Base-by-base conservation (phyloP, 1,284 basidiomycete species). In the Quambalaria eucalypti region DNA sequence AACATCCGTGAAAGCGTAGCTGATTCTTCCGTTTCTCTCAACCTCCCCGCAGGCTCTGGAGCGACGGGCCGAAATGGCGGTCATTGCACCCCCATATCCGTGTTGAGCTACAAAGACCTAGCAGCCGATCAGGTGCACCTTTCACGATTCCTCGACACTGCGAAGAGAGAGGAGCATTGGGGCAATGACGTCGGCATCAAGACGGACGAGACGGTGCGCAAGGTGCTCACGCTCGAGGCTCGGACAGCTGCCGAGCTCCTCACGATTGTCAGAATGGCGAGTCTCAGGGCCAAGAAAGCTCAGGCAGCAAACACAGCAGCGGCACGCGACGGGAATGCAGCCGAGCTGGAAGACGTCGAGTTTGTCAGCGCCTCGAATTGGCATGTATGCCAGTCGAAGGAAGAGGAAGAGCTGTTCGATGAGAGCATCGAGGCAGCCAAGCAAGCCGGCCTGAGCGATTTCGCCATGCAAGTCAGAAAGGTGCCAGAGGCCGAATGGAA, bases 11-110 rank as follows among this genome's bases (percentile, higher is more conserved):
- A 8, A 28, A n/a, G 21, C 14, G 2, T n/a, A 3, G 14, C 6
- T 19, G 50, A 7, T 12, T 42, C 3, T 2, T 23, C 21, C 23
- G 6, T 39, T 25, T 21, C 23, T 14, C 16, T 2, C 7, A 5
- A 10, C 8, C 23, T 6, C 28, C 21, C 21, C 44, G 28, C 30
- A 56, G 54, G 56, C 50, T 59, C 62, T 0, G 67, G 67, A 16
- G 65, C 67, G 0, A 69, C 67, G 1, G 67, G 61, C 2, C 51
- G 67, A 1, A 69, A 69, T n/a, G 67, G 67, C 1, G 67, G 67
- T 9, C 67, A 67, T 28, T 48, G 67, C n/a, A 65, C 67, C 16
- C 57, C 65, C 10, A 54, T 49, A 28, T 67, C 67, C 16, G 67
- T 64, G 2, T 52, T 69, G 0, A 42, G 60, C 2, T 69, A 63